Percentiles rank a stretch among this genome's conserved stretches.
Conservation (phyloP, 371 early-diverging fungal species). For the Mucor plumbeus region DNA sequence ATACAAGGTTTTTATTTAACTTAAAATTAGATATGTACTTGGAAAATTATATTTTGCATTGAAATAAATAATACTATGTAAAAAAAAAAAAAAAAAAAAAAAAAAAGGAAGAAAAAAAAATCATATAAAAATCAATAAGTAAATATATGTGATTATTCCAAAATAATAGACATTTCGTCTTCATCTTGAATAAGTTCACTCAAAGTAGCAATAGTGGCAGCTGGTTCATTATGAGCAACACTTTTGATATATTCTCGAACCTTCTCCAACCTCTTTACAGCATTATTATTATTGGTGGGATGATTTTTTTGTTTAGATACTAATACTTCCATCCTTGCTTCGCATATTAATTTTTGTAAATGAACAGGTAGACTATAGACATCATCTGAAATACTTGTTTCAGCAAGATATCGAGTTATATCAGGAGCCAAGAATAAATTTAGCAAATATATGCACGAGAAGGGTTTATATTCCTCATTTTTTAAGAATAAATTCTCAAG, state of each 20-base stretch:
- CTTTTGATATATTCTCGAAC: slow-evolving; percentile 20
- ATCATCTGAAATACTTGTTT: slow-evolving; percentile 39
- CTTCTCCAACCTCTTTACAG: slow-evolving; percentile 29
- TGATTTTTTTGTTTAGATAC: slow-evolving; percentile 11
- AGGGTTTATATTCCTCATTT: slow-evolving; percentile 22
- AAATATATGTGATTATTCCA: slow-evolving; percentile 15
- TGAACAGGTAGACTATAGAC: slow-evolving; percentile 42
- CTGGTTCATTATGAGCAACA: slow-evolving; percentile 20
- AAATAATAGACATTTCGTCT: slow-evolving; percentile 22
- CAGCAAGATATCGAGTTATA: slow-evolving; percentile 36
- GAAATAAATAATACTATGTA: too few relatives aligned
- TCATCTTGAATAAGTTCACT: slow-evolving; percentile 23
- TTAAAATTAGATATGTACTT: too few relatives aligned
- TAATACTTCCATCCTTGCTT: slow-evolving; percentile 43
- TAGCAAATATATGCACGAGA: slow-evolving; percentile 32
- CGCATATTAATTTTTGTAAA: slow-evolving; percentile 38
- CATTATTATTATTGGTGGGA: slow-evolving; percentile 4
- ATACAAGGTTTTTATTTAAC: too few relatives aligned
- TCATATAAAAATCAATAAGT: not conserved
- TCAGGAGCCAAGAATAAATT: slow-evolving; percentile 44
- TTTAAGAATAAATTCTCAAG: slow-evolving; percentile 17
- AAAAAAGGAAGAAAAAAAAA: too few relatives aligned
- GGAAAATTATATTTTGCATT: too few relatives aligned
- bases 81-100: too few relatives aligned
- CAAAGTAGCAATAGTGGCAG: slow-evolving; percentile 14